A percentile compares a stretch with the other conserved stretches of the same genome.
These are phyloP conservation scores for Acrasis kona DNA, from an alignment of 78 protist species.

Conservation along the genomic window DNA sequence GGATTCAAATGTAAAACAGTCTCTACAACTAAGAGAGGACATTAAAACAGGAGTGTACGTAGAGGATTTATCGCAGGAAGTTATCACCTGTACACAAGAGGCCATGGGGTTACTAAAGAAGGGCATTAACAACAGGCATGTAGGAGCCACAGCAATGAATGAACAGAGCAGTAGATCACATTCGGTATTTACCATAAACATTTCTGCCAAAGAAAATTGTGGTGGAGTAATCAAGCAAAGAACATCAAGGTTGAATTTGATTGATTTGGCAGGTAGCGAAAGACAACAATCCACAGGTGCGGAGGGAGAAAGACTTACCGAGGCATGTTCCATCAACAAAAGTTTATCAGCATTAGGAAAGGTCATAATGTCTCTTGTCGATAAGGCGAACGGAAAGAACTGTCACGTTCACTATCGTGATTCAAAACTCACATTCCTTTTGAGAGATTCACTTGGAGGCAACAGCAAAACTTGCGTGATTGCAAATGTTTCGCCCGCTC, in stretches of 20 bases:
- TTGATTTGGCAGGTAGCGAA: slow-evolving; percentile 65
- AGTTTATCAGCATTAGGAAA: slow-evolving; percentile 51
- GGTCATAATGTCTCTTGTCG: slow-evolving; percentile 52
- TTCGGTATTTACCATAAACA: slow-evolving; percentile 34
- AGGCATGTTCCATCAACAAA: slow-evolving; percentile 49
- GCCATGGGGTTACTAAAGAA: neutral
- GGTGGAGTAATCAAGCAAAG: neutral
- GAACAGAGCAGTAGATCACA: slow-evolving; percentile 53
- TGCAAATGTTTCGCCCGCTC: slow-evolving; percentile 71
- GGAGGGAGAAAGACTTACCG: slow-evolving; percentile 33
- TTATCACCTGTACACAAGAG: neutral
- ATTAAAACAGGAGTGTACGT: slow-evolving; percentile 30
- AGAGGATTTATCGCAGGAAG: neutral
- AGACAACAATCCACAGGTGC: slow-evolving; percentile 35
- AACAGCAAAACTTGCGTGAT: slow-evolving; percentile 88
- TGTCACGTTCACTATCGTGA: slow-evolving; percentile 43
- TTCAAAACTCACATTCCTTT: slow-evolving; percentile 32
- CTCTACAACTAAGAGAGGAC: slow-evolving; percentile 18
- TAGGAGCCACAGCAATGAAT: slow-evolving; percentile 60
- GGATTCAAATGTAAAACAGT: neutral
- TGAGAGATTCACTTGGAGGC: slow-evolving; percentile 90
- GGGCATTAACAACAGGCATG: slow-evolving; percentile 23
- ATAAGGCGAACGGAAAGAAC: slow-evolving; percentile 20
- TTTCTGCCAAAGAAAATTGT: neutral
- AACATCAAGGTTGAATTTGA: slow-evolving; percentile 28